These are phyloP conservation scores for Mucor mucedo DNA, from an alignment of 371 early-diverging fungal genomes.

Conservation along the genomic window DNA sequence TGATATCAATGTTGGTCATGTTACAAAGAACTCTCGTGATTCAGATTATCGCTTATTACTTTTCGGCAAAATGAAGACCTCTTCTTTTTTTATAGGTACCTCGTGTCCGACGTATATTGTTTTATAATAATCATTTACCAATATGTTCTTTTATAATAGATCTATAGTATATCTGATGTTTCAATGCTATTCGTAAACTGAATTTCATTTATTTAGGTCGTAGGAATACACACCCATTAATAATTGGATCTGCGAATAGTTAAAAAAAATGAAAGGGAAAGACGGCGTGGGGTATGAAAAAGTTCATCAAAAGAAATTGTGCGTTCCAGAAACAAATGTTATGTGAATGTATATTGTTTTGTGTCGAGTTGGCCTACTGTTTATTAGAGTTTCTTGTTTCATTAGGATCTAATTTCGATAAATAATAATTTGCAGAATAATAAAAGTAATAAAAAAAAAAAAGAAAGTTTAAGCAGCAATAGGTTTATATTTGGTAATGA, in stretches of 20 bases:
- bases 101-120: no score
- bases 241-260: neutral
- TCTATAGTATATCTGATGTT: no score
- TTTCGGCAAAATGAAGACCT: no score
- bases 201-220: no score
- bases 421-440: neutral
- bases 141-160: no score
- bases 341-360: neutral
- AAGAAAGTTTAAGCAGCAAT: constrained; percentile 12
- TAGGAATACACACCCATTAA: neutral
- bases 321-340: neutral
- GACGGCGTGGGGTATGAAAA: neutral
- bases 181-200: no score
- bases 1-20: no score
- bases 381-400: neutral
- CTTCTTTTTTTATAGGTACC: no score
- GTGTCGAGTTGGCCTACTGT: neutral
- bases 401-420: neutral
- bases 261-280: neutral
- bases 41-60: no score
- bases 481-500: constrained; percentile 9
- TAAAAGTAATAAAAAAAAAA: neutral
- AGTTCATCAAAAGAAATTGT: neutral
- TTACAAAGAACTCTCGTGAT: no score
- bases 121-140: no score